These are phyloP conservation scores for Trifolium fragiferum DNA, from an alignment of 306 rosid genomes.

Conservation along the genomic window DNA sequence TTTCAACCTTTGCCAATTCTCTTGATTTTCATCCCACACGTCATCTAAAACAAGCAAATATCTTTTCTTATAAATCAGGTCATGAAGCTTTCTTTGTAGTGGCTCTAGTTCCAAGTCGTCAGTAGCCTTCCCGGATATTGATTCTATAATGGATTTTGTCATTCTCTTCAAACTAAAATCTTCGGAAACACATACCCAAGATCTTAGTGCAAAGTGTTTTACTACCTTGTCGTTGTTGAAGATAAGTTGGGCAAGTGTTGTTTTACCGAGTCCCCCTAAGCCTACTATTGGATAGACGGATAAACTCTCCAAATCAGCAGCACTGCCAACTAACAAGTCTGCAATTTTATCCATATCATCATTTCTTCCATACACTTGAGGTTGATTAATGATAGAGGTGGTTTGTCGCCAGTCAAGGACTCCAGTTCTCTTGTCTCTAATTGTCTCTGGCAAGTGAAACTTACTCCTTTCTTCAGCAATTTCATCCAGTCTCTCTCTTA, in stretches of 20 bases:
- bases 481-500: too few species aligned
- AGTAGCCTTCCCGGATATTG: not conserved
- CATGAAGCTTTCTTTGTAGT: not conserved
- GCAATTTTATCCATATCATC: not conserved
- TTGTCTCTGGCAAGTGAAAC: not conserved
- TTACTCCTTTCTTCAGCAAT: not conserved
- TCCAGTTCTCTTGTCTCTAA: not conserved
- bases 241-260: not conserved
- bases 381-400: not conserved
- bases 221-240: not conserved
- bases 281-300: not conserved
- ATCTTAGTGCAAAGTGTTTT: not conserved
- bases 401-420: not conserved
- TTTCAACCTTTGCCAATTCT: not conserved
- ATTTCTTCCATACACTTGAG: not conserved
- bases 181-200: not conserved
- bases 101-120: not conserved
- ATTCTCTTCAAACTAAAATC: not conserved
- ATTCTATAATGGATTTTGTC: not conserved
- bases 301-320: not conserved
- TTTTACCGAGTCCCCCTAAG: not conserved
- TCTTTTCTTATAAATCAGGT: too few species aligned
- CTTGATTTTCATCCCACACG: not conserved
- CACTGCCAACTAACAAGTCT: not conserved
- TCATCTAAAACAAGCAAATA: not conserved